phyloP scores from a whole-genome alignment of 352 stramenopile species.

The Globisporangium orthogonon region DNA sequence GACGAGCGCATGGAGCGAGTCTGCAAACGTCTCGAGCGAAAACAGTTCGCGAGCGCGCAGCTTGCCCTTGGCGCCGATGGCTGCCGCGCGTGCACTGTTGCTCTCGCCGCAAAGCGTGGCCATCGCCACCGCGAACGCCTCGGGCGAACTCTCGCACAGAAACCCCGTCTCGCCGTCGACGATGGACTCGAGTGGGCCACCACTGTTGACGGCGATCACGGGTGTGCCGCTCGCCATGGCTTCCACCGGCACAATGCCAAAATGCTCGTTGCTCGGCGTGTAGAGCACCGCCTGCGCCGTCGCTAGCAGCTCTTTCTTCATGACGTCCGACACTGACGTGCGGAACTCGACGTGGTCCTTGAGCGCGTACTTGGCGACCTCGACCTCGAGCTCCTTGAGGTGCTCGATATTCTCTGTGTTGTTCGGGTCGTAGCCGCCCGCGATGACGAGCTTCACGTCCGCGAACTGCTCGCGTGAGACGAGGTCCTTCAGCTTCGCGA shows the following conservation, averaged over 20 bases:
- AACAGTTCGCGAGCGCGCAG: slow-evolving; percentile 50
- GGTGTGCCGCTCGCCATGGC: slow-evolving; percentile 94
- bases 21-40: slow-evolving; percentile 68
- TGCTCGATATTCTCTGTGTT: slow-evolving; percentile 97
- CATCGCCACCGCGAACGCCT: slow-evolving; percentile 63
- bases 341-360: slow-evolving; percentile 79
- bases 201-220: slow-evolving; percentile 92
- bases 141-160: slow-evolving; percentile 51
- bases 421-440: slow-evolving; percentile 94
- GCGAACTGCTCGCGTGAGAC: slow-evolving; percentile 33
- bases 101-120: slow-evolving; percentile 36
- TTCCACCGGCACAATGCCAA: slow-evolving; percentile 99
- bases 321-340: slow-evolving; percentile 83
- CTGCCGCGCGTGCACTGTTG: slow-evolving; percentile 20
- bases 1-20: slow-evolving; percentile 50
- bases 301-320: slow-evolving; percentile 83
- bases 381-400: slow-evolving; percentile 81
- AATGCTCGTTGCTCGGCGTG: slow-evolving; percentile 96
- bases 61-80: slow-evolving; percentile 48
- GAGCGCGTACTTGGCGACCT: slow-evolving; percentile 53
- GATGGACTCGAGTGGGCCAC: slow-evolving; percentile 96
- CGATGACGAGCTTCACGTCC: slow-evolving; percentile 87
- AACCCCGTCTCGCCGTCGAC: slow-evolving; percentile 84
- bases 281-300: slow-evolving; percentile 91
- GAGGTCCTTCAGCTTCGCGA: slow-evolving; percentile 47